Evolutionary conservation across 2,329 filamentous ascomycete genomes (phyloP).

Genomic region (Aspergillus floridensis): DNA sequence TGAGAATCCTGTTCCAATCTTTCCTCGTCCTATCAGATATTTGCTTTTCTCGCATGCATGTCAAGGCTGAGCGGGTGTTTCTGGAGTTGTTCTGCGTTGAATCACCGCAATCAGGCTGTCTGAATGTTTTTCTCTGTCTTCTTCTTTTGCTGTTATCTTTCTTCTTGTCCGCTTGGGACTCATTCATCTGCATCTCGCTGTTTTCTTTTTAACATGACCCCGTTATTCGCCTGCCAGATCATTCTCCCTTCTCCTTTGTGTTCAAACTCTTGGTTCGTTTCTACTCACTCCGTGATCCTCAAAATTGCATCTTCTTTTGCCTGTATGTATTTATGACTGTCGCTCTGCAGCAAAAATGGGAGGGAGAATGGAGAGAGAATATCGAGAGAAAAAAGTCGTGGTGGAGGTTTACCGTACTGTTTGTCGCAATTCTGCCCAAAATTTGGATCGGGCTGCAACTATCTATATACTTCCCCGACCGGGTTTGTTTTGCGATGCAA

Average conservation of each 20-base stretch:
- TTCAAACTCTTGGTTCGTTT: not conserved
- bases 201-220: not conserved
- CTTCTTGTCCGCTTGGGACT: not conserved
- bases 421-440: not conserved
- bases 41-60: slow-evolving; percentile 6
- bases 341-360: not conserved
- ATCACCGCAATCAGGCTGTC: slow-evolving; percentile 17
- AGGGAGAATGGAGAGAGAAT: not conserved
- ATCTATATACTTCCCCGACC: too few species aligned
- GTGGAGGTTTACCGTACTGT: not conserved
- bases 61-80: slow-evolving; percentile 23
- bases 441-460: not conserved
- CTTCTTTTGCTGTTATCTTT: not conserved
- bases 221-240: not conserved
- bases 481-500: not conserved
- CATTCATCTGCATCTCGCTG: not conserved
- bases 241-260: slow-evolving; percentile 5
- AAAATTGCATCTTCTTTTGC: not conserved
- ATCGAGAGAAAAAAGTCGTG: too few species aligned
- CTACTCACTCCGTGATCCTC: not conserved
- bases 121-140: slow-evolving; percentile 8
- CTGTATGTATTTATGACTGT: not conserved
- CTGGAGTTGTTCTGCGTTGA: slow-evolving; percentile 8
- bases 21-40: slow-evolving; percentile 6
- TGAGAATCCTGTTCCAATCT: slow-evolving; percentile 11